Conservation (phyloP, 768 basidiomycete species). For the Strobilomyces dryophilus region DNA sequence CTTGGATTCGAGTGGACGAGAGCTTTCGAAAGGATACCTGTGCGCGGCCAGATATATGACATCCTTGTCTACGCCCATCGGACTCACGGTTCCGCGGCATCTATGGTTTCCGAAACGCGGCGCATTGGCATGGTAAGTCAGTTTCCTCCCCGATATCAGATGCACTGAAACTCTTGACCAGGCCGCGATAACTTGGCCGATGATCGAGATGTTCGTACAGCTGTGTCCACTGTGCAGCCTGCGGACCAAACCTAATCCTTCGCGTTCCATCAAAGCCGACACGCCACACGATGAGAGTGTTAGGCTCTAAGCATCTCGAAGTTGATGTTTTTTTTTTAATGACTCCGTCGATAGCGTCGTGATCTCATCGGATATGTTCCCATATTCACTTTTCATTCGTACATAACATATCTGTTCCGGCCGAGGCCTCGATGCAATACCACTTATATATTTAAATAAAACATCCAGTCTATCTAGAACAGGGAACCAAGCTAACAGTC, state of each 20-base stretch:
- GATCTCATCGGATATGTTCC: constrained; percentile 3
- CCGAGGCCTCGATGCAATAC: constrained; percentile 5
- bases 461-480: background rate
- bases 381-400: constrained; percentile 10
- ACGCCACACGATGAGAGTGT: constrained; percentile 15
- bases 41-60: constrained; percentile 65
- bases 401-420: constrained; percentile 11
- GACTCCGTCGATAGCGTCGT: background rate
- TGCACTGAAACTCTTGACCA: constrained; percentile 24
- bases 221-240: constrained; percentile 54
- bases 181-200: constrained; percentile 70
- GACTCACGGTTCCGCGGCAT: constrained; percentile 47
- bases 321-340: background rate
- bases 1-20: constrained; percentile 32
- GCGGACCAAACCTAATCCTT: constrained; percentile 33
- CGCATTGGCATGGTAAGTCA: constrained; percentile 57
- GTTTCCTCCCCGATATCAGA: background rate
- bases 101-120: constrained; percentile 54
- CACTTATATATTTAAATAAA: constrained; percentile 10
- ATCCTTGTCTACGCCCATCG: constrained; percentile 64
- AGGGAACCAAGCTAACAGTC: background rate
- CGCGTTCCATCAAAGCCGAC: constrained; percentile 20
- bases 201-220: constrained; percentile 62
- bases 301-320: constrained; percentile 15
- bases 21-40: constrained; percentile 60